Percentiles rank a stretch among this genome's conserved stretches.
These are phyloP conservation scores for Cinnamomum micranthum DNA, from an alignment of 164 flowering plant genomes.

Conservation along the genomic window DNA sequence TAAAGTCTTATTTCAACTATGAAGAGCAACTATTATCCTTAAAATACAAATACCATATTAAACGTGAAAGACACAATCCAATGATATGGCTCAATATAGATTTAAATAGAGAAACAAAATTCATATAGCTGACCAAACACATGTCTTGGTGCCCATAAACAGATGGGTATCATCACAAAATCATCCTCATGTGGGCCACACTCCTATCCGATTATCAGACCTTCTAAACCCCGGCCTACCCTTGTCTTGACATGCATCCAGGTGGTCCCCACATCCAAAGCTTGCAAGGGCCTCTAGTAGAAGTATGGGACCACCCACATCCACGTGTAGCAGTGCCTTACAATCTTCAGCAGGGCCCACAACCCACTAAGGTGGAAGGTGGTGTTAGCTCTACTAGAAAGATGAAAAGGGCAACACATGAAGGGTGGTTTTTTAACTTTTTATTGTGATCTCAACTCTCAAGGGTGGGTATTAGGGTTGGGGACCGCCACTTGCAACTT, in stretches of 20 bases:
- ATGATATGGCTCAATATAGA: no score
- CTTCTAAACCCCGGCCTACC: not conserved
- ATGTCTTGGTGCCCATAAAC: not conserved
- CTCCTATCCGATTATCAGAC: not conserved
- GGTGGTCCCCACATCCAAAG: not conserved
- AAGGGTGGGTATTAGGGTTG: not conserved
- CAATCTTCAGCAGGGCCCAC: not conserved
- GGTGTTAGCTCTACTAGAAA: conserved; percentile 3
- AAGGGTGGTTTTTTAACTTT: not conserved
- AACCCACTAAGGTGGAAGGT: not conserved
- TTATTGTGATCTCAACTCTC: no score
- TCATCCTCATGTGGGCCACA: not conserved
- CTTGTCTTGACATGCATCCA: not conserved
- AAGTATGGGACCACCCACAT: not conserved
- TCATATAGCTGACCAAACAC: no score
- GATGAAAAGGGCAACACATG: conserved; percentile 18
- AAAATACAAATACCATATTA: no score
- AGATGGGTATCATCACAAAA: not conserved
- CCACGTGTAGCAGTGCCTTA: not conserved
- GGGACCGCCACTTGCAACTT: conserved; percentile 20
- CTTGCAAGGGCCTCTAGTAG: not conserved
- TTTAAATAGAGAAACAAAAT: no score
- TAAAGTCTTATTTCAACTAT: no score
- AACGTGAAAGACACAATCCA: no score
- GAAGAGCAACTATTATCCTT: no score